These are phyloP conservation scores for Arthrocladium fulminans DNA, from an alignment of 2,329 filamentous ascomycete species.

Conservation along the genomic window DNA sequence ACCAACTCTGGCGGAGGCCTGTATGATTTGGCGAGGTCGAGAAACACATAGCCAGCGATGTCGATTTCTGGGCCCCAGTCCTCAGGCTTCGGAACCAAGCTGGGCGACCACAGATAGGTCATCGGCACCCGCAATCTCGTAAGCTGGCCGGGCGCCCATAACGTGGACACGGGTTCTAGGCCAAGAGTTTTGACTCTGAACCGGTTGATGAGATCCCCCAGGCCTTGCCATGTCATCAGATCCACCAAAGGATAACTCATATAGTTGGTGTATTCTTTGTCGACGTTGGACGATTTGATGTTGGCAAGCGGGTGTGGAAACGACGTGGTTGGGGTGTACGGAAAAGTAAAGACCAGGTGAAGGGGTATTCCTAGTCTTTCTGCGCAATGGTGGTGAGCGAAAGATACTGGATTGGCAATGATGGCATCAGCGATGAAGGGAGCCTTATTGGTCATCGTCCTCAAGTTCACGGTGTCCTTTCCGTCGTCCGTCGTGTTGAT, in stretches of 20 bases:
- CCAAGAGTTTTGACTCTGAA: slow-evolving; percentile 61
- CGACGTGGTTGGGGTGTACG: slow-evolving; percentile 61
- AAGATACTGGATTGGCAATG: slow-evolving; percentile 32
- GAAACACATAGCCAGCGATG: slow-evolving; percentile 47
- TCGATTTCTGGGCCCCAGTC: slow-evolving; percentile 49
- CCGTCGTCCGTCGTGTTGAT: slow-evolving; percentile 59
- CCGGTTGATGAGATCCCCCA: slow-evolving; percentile 68
- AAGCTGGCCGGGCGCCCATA: slow-evolving; percentile 67
- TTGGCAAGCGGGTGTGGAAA: slow-evolving; percentile 73
- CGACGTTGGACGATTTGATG: slow-evolving; percentile 63
- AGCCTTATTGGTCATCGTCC: slow-evolving; percentile 53
- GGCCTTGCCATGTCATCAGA: slow-evolving; percentile 50
- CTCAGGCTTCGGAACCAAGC: slow-evolving; percentile 44
- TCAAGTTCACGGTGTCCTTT: slow-evolving; percentile 50
- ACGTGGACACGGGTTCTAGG: slow-evolving; percentile 63
- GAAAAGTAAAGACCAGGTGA: slow-evolving; percentile 40
- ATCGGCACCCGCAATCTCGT: slow-evolving; percentile 67
- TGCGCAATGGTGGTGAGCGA: slow-evolving; percentile 31
- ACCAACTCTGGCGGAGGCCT: slow-evolving; percentile 34
- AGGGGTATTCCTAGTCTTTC: slow-evolving; percentile 29
- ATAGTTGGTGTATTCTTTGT: slow-evolving; percentile 66
- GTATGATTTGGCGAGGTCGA: slow-evolving; percentile 40
- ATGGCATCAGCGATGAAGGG: slow-evolving; percentile 32
- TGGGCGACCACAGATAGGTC: slow-evolving; percentile 56
- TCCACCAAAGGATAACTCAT: slow-evolving; percentile 74